phyloP scores from a whole-genome alignment of 2,329 filamentous ascomycete genomes.

The Fusarium duplospermum region DNA sequence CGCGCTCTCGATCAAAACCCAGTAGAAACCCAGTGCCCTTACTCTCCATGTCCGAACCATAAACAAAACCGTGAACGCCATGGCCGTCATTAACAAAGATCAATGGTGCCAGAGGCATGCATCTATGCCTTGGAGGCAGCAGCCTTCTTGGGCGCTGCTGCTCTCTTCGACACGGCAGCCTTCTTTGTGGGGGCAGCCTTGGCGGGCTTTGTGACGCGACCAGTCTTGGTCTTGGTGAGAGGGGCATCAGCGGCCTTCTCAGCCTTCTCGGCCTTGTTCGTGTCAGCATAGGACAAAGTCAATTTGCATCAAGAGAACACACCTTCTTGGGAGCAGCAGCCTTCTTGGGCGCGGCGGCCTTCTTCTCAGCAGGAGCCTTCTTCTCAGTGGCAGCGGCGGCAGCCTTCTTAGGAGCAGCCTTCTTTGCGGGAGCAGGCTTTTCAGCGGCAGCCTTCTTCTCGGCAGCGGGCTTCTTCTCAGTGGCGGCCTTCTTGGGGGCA shows the following conservation, averaged over 20 bases:
- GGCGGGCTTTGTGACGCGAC: slow-evolving; percentile 80
- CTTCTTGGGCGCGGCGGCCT: slow-evolving; percentile 31
- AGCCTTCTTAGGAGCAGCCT: slow-evolving; percentile 45
- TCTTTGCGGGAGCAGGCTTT: slow-evolving; percentile 50
- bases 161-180: slow-evolving; percentile 54
- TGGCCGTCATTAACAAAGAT: slow-evolving; percentile 53
- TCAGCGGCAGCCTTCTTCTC: slow-evolving; percentile 49
- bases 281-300: not conserved
- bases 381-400: slow-evolving; percentile 37
- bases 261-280: slow-evolving; percentile 46
- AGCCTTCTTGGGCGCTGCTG: slow-evolving; percentile 58
- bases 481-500: slow-evolving; percentile 47
- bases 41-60: slow-evolving; percentile 42
- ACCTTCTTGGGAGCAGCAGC: slow-evolving; percentile 51
- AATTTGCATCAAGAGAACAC: not conserved
- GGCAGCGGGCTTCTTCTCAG: slow-evolving; percentile 50
- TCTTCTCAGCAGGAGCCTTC: slow-evolving; percentile 53
- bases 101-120: slow-evolving; percentile 32
- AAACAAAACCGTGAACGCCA: slow-evolving; percentile 50
- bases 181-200: slow-evolving; percentile 51
- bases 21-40: slow-evolving; percentile 43
- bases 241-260: slow-evolving; percentile 72
- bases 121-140: slow-evolving; percentile 55
- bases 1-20: slow-evolving; percentile 43
- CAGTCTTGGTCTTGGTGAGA: slow-evolving; percentile 86